A percentile compares a stretch with the other conserved stretches of the same genome.
Conservation (phyloP, 371 early-diverging fungal genomes). For the Umbelopsis sp. region DNA sequence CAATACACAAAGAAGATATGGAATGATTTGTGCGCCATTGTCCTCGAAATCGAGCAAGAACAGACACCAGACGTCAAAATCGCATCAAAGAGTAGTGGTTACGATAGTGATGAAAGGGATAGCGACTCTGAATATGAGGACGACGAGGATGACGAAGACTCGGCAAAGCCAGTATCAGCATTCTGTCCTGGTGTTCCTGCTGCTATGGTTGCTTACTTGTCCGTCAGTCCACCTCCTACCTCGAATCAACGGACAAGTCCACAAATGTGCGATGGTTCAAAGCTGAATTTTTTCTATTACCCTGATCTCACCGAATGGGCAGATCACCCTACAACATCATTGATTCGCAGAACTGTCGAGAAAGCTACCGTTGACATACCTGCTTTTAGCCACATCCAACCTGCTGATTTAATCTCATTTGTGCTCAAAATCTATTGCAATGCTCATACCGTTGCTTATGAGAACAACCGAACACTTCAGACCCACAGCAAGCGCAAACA, state of each 20-base stretch:
- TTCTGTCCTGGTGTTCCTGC: conserved; percentile 53
- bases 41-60: conserved; percentile 25
- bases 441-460: conserved; percentile 48
- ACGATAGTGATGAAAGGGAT: conserved; percentile 26
- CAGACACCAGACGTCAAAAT: background rate
- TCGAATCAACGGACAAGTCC: background rate
- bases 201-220: conserved; percentile 48
- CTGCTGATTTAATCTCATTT: conserved; percentile 32
- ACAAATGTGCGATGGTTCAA: conserved; percentile 3
- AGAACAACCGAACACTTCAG: conserved; percentile 27
- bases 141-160: conserved; percentile 23
- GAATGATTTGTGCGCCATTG: conserved; percentile 29
- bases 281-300: conserved; percentile 50
- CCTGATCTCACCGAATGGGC: conserved; percentile 30
- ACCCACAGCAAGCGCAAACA: conserved; percentile 34
- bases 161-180: conserved; percentile 25
- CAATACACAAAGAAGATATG: conserved; percentile 43
- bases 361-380: conserved; percentile 24
- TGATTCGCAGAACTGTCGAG: conserved; percentile 27
- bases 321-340: conserved; percentile 36
- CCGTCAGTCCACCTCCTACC: conserved; percentile 29
- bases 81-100: conserved; percentile 15
- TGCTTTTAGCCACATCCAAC: conserved; percentile 32
- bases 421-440: conserved; percentile 56
- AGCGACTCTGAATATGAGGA: conserved; percentile 25